Evolutionary conservation across 2,329 filamentous ascomycete genomes (phyloP), one percentile per base, ranked within the genome.

Genomic region (Fusarium pseudocircinatum): DNA sequence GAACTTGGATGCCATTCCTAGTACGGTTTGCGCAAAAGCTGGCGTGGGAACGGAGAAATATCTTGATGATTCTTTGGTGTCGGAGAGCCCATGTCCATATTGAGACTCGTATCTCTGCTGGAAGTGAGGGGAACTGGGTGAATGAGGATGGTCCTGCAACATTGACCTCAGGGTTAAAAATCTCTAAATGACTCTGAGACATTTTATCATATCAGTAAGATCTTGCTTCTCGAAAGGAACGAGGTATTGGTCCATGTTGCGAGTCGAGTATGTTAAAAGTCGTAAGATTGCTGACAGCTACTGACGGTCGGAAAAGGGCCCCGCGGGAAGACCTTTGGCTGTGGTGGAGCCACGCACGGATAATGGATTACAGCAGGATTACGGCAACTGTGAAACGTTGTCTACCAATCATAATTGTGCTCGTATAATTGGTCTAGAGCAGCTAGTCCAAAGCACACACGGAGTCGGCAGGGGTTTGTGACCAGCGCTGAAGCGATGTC

Each of bases 151-250:
- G 24, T 7, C 50, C 14, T n/a, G 2, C 14, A 26, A 22, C 4
- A 3, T n/a, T 22, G 2, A 24, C 2, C 18, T 0, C 4, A 2
- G 11, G 26, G 3, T 20, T 36, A 6, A 34, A 28, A 8, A 56
- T 34, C 4, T 56, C 18, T 6, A 20, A 16, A 20, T 24, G 58
- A 4, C 18, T 30, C 3, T n/a, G 30, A 36, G 28, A n/a, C 24
- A 54, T 54, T n/a, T 7, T 13, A 28, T 2, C 4, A 28, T 16
- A 13, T n/a, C 7, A 8, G n/a, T 4, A 28, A 54, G 14, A 28
- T 13, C 4, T 40, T 6, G 2, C 12, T 16, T 20, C 2, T 36
- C 13, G 1, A n/a, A n/a, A 7, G 20, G 34, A 53, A 26, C 18
- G 20, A 3, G 4, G 20, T 28, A 5, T 10, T n/a, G 2, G 20